Evolutionary conservation across 306 rosid species (phyloP).

Genomic region (Lagenaria siceraria): DNA sequence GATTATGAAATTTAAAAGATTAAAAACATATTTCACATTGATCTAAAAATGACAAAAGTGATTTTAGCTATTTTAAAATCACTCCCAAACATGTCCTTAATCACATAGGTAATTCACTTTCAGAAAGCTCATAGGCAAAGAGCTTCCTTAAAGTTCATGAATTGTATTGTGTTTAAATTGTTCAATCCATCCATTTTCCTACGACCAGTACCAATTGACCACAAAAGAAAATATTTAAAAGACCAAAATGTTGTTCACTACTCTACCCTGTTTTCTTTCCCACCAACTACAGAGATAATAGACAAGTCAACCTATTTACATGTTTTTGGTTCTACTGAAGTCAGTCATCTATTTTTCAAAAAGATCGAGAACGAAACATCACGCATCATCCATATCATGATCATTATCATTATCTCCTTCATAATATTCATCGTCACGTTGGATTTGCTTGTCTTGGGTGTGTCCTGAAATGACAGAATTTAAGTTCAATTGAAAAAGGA

Average conservation of each 20-base stretch:
- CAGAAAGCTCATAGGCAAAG: neutral
- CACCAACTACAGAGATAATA: neutral
- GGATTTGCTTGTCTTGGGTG: conserved; percentile 85
- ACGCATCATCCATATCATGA: conserved; percentile 57
- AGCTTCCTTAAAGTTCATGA: neutral
- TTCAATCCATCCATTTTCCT: neutral
- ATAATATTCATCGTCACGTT: conserved; percentile 84
- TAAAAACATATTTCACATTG: too few relatives aligned
- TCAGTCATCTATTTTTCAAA: neutral
- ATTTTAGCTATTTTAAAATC: too few relatives aligned
- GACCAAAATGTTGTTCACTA: neutral
- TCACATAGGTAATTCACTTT: neutral
- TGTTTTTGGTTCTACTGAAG: conserved; percentile 8
- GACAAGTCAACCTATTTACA: conserved; percentile 10
- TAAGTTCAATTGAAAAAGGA: neutral
- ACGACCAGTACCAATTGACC: neutral
- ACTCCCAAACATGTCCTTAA: too few relatives aligned
- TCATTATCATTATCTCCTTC: conserved; percentile 89
- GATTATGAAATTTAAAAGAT: too few relatives aligned
- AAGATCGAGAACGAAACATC: conserved; percentile 8
- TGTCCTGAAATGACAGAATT: conserved; percentile 42
- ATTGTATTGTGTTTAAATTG: neutral
- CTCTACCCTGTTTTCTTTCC: neutral
- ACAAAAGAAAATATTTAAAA: neutral
- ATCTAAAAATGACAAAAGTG: too few relatives aligned